phyloP scores from a whole-genome alignment of 148 eudicot genomes.

The Limonium bicolor region DNA sequence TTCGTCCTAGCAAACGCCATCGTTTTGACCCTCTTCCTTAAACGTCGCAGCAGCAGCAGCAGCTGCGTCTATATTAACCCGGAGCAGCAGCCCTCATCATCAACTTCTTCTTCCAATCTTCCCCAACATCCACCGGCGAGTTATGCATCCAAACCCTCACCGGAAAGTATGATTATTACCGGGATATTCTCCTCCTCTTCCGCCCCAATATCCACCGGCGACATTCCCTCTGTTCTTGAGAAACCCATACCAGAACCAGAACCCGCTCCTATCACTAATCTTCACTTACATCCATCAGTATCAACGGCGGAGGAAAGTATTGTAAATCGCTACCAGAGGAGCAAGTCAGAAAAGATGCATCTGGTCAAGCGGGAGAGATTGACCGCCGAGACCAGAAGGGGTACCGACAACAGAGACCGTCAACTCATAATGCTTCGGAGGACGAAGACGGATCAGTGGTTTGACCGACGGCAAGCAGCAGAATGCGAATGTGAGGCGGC shows the following conservation, averaged over 20 bases:
- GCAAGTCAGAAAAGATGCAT: neutral
- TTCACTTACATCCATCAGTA: too few species aligned
- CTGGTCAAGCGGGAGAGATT: neutral
- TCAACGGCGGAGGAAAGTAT: neutral
- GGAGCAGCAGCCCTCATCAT: too few species aligned
- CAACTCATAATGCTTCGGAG: conserved; percentile 1
- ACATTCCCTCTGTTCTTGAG: too few species aligned
- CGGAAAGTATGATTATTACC: neutral
- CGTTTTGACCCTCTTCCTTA: conserved; percentile 28
- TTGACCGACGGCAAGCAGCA: too few species aligned
- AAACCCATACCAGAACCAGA: too few species aligned
- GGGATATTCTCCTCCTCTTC: neutral
- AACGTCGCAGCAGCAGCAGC: conserved; percentile 24
- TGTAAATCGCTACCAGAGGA: neutral
- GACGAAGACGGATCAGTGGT: neutral
- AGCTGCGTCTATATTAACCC: too few species aligned
- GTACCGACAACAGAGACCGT: too few species aligned
- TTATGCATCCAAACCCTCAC: neutral
- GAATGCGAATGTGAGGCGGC: too few species aligned
- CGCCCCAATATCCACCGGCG: neutral
- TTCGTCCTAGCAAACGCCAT: conserved; percentile 33
- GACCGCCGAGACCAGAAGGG: neutral
- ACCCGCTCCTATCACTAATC: too few species aligned
- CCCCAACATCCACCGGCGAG: neutral
- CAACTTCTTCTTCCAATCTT: too few species aligned